phyloP scores from a whole-genome alignment of 1,284 basidiomycete species.

The Trichosporon coremiiforme region DNA sequence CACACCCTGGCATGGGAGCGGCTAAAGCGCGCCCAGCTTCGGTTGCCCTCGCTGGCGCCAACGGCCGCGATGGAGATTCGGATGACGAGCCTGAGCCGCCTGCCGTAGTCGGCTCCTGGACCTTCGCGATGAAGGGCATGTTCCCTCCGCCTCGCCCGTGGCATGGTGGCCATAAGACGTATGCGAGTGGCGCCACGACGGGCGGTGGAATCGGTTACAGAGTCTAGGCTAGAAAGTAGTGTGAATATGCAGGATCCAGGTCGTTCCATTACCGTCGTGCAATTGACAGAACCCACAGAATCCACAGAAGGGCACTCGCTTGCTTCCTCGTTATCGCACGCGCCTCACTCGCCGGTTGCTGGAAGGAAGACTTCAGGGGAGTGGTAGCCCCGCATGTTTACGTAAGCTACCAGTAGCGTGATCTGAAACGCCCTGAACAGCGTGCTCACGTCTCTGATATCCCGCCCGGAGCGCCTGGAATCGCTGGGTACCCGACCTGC shows the following conservation, averaged over 20 bases:
- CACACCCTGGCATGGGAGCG: slow-evolving; percentile 32
- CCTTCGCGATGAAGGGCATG: slow-evolving; percentile 57
- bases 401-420: not conserved
- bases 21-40: slow-evolving; percentile 38
- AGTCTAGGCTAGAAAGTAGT: slow-evolving; percentile 21
- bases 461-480: not conserved
- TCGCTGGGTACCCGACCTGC: not conserved
- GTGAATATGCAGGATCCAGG: not conserved
- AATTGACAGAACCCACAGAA: not conserved
- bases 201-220: slow-evolving; percentile 50
- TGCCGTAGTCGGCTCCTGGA: slow-evolving; percentile 52
- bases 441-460: not conserved
- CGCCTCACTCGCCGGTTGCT: not conserved
- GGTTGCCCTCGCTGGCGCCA: slow-evolving; percentile 32
- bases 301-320: not conserved
- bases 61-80: slow-evolving; percentile 24
- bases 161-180: slow-evolving; percentile 47
- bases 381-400: not conserved
- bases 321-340: not conserved
- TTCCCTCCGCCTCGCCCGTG: slow-evolving; percentile 55
- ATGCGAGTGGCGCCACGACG: slow-evolving; percentile 46
- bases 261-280: not conserved
- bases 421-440: slow-evolving; percentile 14
- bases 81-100: slow-evolving; percentile 45
- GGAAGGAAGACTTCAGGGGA: not conserved